phyloP scores from a whole-genome alignment of 2,329 filamentous ascomycete species.

The Acrocalymma vagum region DNA sequence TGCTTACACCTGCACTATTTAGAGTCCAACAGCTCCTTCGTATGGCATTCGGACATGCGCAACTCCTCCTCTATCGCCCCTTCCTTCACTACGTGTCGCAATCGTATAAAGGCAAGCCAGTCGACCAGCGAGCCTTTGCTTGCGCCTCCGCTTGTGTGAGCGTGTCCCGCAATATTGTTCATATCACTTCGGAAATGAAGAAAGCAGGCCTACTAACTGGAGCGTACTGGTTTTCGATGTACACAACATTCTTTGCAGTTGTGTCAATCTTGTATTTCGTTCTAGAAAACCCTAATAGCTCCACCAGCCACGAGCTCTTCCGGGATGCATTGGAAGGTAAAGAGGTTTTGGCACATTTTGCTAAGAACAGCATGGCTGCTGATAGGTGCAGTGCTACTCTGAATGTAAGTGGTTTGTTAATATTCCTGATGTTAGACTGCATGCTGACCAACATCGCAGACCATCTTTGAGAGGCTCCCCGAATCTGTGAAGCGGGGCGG shows the following conservation, averaged over 20 bases:
- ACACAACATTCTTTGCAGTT: constrained; percentile 83
- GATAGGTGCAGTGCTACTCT: constrained; percentile 84
- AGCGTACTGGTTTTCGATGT: constrained; percentile 87
- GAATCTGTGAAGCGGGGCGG: constrained; percentile 66
- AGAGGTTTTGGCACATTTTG: constrained; percentile 80
- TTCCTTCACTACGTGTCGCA: constrained; percentile 85
- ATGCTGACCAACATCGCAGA: constrained; percentile 57
- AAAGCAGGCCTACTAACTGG: constrained; percentile 78
- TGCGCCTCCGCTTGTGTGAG: constrained; percentile 74
- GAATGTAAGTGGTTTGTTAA: constrained; percentile 63
- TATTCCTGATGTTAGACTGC: not conserved
- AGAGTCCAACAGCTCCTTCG: constrained; percentile 77
- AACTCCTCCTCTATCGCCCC: constrained; percentile 82
- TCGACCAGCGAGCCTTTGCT: constrained; percentile 82
- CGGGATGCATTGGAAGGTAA: constrained; percentile 86
- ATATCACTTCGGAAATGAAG: constrained; percentile 81
- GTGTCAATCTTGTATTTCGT: constrained; percentile 82
- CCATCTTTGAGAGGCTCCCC: constrained; percentile 84
- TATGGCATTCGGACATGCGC: constrained; percentile 83
- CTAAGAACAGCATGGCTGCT: constrained; percentile 86
- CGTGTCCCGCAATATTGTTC: constrained; percentile 77
- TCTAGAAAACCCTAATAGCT: constrained; percentile 79
- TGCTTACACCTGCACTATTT: too few species aligned
- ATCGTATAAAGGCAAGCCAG: constrained; percentile 53
- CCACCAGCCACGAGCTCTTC: constrained; percentile 79